Evolutionary conservation across 2,329 filamentous ascomycete genomes (phyloP), one percentile per base, ranked within the genome.

Genomic region (Cladosporium sp.): DNA sequence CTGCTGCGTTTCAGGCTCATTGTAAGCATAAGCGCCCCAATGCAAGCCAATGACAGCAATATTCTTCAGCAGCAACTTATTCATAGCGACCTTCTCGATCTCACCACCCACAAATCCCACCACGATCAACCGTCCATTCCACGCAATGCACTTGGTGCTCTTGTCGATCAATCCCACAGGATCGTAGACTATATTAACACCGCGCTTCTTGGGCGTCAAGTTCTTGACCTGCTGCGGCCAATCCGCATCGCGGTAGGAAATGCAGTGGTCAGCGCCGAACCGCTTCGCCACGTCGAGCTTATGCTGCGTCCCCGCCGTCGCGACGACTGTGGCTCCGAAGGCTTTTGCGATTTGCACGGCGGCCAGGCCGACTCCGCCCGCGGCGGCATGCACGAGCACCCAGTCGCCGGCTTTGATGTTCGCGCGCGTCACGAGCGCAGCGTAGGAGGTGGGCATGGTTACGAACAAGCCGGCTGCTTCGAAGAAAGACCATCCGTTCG

Each of bases 311-410:
- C 90, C 89, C 0, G 90, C 92, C 0, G 92, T 96, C 4, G 92
- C 92, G 55, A 97, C 85, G n/a, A 97, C 92, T 3, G 80, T 93
- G 8, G 92, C 92, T 6, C 92, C 92, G 45, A 87, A 84, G 0
- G 91, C 92, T 71, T 96, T 96, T 22, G 92, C 92, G 54, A 97
- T 84, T 69, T 96, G 92, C 19, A 97, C 90, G 4, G 92, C 92
- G 1, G 91, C 89, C 1, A 96, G 74, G 0, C 92, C 92, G 9
- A 96, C 92, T 13, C 92, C 92, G 2, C 92, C 92, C 0, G 92
- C 92, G 0, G 90, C 92, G 1, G 92, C 92, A 65, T 97, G 92
- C 12, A 97, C 83, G 7, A 97, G 81, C 1, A 96, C 91, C 70
- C 81, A 86, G 62, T 97, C 92, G 1, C 90, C 90, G 64, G 53